Evolutionary conservation across 345 rosid species (phyloP).

Genomic region (Sisymbrium altissimum): DNA sequence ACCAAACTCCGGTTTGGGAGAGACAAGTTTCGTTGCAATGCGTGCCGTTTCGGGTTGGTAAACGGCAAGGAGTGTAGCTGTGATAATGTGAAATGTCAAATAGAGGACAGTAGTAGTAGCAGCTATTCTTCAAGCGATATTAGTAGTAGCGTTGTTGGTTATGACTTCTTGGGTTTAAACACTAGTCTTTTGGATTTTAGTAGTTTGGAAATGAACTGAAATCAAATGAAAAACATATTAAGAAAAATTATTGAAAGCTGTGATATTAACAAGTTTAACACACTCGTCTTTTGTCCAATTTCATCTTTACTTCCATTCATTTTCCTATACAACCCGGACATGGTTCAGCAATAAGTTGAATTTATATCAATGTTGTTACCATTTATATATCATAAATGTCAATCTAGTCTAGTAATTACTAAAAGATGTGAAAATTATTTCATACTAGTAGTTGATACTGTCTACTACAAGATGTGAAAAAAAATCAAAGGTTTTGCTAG

Average conservation of each 20-base stretch:
- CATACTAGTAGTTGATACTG: neutral
- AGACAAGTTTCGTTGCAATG: constrained; percentile 34
- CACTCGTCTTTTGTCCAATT: constrained; percentile 23
- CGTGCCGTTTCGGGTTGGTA: constrained; percentile 53
- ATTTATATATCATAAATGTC: neutral
- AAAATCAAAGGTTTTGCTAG: neutral
- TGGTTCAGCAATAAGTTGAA: neutral
- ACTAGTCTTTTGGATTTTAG: constrained; percentile 58
- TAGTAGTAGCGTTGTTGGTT: constrained; percentile 35
- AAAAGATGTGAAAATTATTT: neutral
- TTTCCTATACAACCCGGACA: neutral
- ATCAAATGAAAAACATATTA: neutral
- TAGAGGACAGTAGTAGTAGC: constrained; percentile 25
- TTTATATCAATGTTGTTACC: neutral
- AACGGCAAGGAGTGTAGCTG: constrained; percentile 61
- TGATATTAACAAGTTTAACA: neutral
- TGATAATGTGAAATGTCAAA: constrained; percentile 11
- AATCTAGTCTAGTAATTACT: neutral
- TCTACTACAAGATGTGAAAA: neutral
- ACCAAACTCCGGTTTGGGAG: constrained; percentile 24
- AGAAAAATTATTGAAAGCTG: constrained; percentile 1
- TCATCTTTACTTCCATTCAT: neutral
- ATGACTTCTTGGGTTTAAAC: constrained; percentile 83
- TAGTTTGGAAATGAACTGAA: constrained; percentile 61
- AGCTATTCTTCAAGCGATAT: constrained; percentile 29